These are phyloP conservation scores for Trichoderma brevicompactum DNA, from an alignment of 2,329 filamentous ascomycete species.

Conservation along the genomic window DNA sequence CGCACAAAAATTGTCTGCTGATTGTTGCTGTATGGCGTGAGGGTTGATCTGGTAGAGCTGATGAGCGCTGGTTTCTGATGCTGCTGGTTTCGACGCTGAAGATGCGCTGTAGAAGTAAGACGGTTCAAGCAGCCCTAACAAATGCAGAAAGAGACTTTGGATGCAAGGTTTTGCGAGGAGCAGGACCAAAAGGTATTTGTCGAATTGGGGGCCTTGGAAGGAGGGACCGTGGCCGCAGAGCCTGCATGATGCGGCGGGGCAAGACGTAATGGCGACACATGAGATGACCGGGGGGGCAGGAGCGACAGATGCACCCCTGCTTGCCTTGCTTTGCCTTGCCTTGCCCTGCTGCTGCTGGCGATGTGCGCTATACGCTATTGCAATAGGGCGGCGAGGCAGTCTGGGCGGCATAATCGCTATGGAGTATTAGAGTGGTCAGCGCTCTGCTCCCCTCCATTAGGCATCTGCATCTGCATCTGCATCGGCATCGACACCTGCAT, in stretches of 20 bases:
- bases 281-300: conserved; percentile 17
- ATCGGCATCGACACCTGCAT: neutral
- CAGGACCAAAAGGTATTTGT: conserved; percentile 26
- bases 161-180: conserved; percentile 2
- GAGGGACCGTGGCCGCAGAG: conserved; percentile 24
- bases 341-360: neutral
- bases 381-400: conserved; percentile 16
- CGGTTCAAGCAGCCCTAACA: neutral
- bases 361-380: neutral
- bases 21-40: neutral
- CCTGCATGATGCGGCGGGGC: conserved; percentile 27
- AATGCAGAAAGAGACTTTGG: conserved; percentile 4
- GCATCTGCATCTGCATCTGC: neutral
- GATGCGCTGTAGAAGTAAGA: neutral
- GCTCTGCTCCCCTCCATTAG: neutral
- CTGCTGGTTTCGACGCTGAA: neutral
- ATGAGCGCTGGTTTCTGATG: neutral
- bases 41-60: neutral
- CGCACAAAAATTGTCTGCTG: conserved; percentile 3
- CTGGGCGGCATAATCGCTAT: conserved; percentile 11
- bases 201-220: conserved; percentile 27
- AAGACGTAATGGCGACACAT: conserved; percentile 27
- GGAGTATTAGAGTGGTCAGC: neutral
- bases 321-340: conserved; percentile 3
- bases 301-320: conserved; percentile 16